Evolutionary conservation across 345 rosid genomes (phyloP), one percentile per base, ranked within the genome.

Genomic region (Eucalyptus erythrocorys): DNA sequence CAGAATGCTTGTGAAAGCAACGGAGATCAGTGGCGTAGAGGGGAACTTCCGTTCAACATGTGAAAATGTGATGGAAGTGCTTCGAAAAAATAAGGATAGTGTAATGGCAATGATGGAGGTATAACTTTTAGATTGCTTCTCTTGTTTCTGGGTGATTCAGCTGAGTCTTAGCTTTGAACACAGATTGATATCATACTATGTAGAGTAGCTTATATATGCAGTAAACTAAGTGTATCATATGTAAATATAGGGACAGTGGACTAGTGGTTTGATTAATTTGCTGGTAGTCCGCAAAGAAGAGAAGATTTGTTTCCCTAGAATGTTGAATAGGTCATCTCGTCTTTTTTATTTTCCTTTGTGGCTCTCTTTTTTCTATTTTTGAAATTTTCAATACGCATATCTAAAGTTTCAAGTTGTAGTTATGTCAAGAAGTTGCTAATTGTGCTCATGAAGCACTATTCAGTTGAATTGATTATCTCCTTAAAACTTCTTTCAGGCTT

Each of bases 21-120:
- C 96, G 99, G 99, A 97, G 93, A 98, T 98, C 85, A 95, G 99
- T 91, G 99, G 99, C 76, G 93, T 98, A 32, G 99, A 98, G 92
- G 99, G 99, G 76, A 98, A 96, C 88, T 98, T 98, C 91, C 98
- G 97, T 19, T 94, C 94, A 64, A 98, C 99, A 4, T 97, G 99
- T 84, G 99, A 98, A 94, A 96, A 97, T 89, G 99, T 97, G 87
- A 95, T 95, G 98, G 97, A 95, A 93, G 99, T 96, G 90, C 97
- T 98, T 64, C 93, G 98, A 82, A 91, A 98, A 87, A 95, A 98
- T 88, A 95, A 92, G 92, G 98, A 98, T 86, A 95, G 99, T 89
- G 99, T 97, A 85, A 96, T 95, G 98, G 99, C 99, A 87, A 97
- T 97, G 99, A 97, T 97, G 99, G 99, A 97, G 97, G 98, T 96